These are phyloP conservation scores for Paracamarosporium sp. DNA, from an alignment of 2,329 filamentous ascomycete species.

Conservation along the genomic window DNA sequence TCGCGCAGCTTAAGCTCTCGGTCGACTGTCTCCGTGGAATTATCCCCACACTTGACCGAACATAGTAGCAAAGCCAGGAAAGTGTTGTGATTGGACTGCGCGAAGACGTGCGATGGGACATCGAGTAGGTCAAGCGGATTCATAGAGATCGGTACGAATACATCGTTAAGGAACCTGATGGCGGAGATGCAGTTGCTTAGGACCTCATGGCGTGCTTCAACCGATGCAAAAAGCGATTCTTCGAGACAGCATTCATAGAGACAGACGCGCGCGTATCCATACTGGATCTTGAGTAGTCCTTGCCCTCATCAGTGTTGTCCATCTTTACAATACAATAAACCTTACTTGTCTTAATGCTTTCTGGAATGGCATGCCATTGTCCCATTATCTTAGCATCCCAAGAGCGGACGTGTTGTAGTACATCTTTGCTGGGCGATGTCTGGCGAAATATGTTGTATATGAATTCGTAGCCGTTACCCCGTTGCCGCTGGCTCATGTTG, in stretches of 20 bases:
- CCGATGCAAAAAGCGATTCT: conserved; percentile 7
- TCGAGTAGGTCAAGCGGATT: conserved; percentile 7
- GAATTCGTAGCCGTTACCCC: conserved; percentile 1
- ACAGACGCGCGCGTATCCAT: conserved; percentile 13
- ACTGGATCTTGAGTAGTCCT: conserved; percentile 15
- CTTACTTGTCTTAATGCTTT: conserved; percentile 13
- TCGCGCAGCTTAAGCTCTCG: conserved; percentile 5
- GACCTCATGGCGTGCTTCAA: conserved; percentile 4
- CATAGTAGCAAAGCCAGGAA: conserved; percentile 16
- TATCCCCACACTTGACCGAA: conserved; percentile 12
- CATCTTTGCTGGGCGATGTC: background rate
- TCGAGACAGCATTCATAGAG: conserved; percentile 17
- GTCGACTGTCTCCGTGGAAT: conserved; percentile 8
- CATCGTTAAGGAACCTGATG: conserved; percentile 9
- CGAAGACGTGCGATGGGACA: conserved; percentile 13
- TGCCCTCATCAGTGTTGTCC: background rate
- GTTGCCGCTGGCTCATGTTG: conserved; percentile 4
- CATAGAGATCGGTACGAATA: conserved; percentile 8
- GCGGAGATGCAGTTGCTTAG: conserved; percentile 9
- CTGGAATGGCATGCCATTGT: conserved; percentile 13
- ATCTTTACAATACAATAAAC: background rate
- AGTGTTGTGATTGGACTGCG: conserved; percentile 17
- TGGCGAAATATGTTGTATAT: background rate
- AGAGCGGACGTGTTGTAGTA: conserved; percentile 4
- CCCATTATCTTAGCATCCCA: conserved; percentile 12